Evolutionary conservation across 2,329 filamentous ascomycete genomes (phyloP).

Genomic region (Clathrospora elynae): DNA sequence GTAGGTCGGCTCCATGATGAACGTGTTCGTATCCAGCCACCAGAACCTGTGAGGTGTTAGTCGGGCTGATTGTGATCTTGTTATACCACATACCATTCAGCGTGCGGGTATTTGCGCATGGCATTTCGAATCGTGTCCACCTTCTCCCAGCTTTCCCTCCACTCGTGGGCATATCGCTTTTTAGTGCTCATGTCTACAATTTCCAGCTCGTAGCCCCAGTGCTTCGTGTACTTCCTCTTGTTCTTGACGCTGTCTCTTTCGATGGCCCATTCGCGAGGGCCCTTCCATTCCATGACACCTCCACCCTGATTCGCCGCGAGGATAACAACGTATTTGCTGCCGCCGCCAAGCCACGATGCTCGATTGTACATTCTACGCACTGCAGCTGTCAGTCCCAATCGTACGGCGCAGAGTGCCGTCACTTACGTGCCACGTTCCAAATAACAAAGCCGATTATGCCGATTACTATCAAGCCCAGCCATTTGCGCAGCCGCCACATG

Average conservation of each 20-base stretch:
- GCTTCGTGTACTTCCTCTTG: slow-evolving; percentile 83
- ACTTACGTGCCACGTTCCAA: slow-evolving; percentile 77
- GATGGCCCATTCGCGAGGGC: slow-evolving; percentile 95
- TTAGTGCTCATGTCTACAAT: slow-evolving; percentile 99
- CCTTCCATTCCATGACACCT: slow-evolving; percentile 99
- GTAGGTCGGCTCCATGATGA: slow-evolving; percentile 93
- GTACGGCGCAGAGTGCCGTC: neutral
- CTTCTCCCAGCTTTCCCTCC: slow-evolving; percentile 99
- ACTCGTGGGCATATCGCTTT: slow-evolving; percentile 98
- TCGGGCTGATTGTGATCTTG: neutral
- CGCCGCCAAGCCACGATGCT: slow-evolving; percentile 76
- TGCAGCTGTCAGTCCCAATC: slow-evolving; percentile 44
- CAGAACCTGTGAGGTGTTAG: slow-evolving; percentile 77
- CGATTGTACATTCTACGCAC: slow-evolving; percentile 70
- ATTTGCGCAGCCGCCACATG: slow-evolving; percentile 68
- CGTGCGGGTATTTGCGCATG: slow-evolving; percentile 91
- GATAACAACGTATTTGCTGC: slow-evolving; percentile 91
- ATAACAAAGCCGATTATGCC: slow-evolving; percentile 66
- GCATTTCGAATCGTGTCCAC: slow-evolving; percentile 89
- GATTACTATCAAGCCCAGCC: slow-evolving; percentile 63
- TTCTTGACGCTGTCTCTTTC: slow-evolving; percentile 95
- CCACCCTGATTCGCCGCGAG: slow-evolving; percentile 92
- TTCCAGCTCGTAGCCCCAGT: slow-evolving; percentile 95
- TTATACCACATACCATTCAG: slow-evolving; percentile 78
- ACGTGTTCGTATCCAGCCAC: slow-evolving; percentile 98